phyloP scores from a whole-genome alignment of 306 rosid genomes.

The Quercus robur region DNA sequence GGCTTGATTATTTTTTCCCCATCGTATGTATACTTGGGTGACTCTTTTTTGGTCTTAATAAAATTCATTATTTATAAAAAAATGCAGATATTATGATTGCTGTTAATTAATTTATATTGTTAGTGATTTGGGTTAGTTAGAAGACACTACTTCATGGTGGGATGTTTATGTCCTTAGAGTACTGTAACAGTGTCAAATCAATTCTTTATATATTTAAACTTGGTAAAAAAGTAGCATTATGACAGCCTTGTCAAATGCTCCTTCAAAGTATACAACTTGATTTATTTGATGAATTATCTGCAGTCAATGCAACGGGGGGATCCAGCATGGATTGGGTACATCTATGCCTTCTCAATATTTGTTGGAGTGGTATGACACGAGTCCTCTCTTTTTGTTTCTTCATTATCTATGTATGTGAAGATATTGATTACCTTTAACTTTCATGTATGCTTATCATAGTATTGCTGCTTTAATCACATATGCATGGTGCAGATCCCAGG shows the following conservation, averaged over 20 bases:
- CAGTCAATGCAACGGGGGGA: constrained; percentile 66
- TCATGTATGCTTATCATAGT: background rate
- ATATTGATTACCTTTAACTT: constrained; percentile 6
- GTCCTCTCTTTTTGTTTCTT: background rate
- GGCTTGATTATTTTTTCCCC: no score
- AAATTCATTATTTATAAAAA: no score
- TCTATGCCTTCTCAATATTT: constrained; percentile 55
- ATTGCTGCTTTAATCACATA: background rate
- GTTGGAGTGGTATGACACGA: constrained; percentile 50
- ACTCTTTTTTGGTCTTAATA: no score
- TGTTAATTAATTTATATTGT: background rate
- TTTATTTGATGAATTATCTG: constrained; percentile 9
- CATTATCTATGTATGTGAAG: background rate
- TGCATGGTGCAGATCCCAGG: background rate
- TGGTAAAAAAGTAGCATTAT: background rate
- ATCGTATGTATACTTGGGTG: no score
- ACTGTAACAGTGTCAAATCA: background rate
- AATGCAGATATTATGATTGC: background rate
- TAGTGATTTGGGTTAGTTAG: background rate
- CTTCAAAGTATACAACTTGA: background rate
- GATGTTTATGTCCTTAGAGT: background rate
- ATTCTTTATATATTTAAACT: background rate
- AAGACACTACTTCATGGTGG: background rate
- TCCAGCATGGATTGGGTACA: constrained; percentile 48
- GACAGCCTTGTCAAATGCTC: background rate